Evolutionary conservation across 768 basidiomycete genomes (phyloP), one percentile per base, ranked within the genome.

Genomic region (Collybia sp.): DNA sequence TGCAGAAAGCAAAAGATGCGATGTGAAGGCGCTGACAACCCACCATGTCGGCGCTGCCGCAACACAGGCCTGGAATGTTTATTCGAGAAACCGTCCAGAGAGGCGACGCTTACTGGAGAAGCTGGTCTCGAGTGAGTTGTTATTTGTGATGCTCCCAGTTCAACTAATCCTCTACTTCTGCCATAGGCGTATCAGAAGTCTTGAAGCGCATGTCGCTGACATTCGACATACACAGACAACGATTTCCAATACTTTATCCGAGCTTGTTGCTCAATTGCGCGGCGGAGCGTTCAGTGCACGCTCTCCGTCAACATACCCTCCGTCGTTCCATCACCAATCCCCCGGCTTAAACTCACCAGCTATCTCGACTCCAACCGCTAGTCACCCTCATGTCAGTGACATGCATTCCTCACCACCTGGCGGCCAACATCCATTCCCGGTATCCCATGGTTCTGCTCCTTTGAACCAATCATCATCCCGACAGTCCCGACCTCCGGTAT

Each of bases 1-100:
- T 95, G 93, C 65, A 75, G 93, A 55, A 89, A 92, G 59, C 93
- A 94, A 73, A 96, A 96, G 71, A 96, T 96, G 94, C 77, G 93
- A 55, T 97, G 93, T 61, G 92, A 94, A 64, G 93, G 92, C 1
- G 94, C 93, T 12, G 94, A 96, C 62, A 93, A 90, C 57, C 93
- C 94, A 18, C 94, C 94, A n/a, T 97, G 94, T 67, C 84, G 88
- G 57, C 82, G 94, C 37, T 97, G 94, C 67, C 78, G 89, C 30
- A 87, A 92, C 56, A 85, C 88, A 15, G 88, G 90, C 2, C 73
- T 96, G 11, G 89, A 93, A 35, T 97, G 94, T 68, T 75, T 96
- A 30, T 95, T 97, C 61, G 94, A 97, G 65, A 96, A 96, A 57
- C 94, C 94, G 2, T 84, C 82, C 11, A 76, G 84, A 55, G 91